phyloP scores from a whole-genome alignment of 176 grass and related monocot genomes.

The Cymbopogon citratus region DNA sequence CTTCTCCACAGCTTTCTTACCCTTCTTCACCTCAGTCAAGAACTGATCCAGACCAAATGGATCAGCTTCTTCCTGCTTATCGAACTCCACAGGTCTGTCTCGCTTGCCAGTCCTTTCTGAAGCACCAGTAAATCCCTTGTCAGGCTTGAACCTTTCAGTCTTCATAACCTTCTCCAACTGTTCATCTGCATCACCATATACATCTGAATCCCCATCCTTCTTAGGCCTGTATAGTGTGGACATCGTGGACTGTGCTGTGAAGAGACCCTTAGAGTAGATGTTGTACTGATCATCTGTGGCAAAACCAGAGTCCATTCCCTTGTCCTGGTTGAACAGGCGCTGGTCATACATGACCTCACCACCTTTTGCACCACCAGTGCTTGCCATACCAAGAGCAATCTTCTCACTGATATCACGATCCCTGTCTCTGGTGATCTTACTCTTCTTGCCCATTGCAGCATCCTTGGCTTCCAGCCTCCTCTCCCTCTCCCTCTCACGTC shows the following conservation, averaged over 20 bases:
- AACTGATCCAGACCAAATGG: constrained; percentile 93
- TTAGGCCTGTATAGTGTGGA: constrained; percentile 83
- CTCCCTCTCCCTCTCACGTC: constrained; percentile 85
- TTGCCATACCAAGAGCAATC: constrained; percentile 94
- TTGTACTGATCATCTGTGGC: constrained; percentile 85
- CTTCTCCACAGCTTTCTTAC: constrained; percentile 94
- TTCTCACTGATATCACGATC: constrained; percentile 94
- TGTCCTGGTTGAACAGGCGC: constrained; percentile 96
- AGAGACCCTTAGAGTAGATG: constrained; percentile 84
- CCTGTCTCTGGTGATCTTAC: constrained; percentile 82
- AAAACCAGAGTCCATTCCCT: constrained; percentile 99
- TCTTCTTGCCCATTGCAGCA: constrained; percentile 84
- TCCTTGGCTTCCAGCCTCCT: constrained; percentile 86
- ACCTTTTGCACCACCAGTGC: constrained; percentile 40
- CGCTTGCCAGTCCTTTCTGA: constrained; percentile 70
- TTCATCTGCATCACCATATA: constrained; percentile 74
- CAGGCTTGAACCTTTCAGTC: constrained; percentile 87
- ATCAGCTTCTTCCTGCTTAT: constrained; percentile 87
- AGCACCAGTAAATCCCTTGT: constrained; percentile 75
- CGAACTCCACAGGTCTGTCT: constrained; percentile 88
- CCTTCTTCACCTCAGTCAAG: constrained; percentile 96
- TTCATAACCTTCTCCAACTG: constrained; percentile 89
- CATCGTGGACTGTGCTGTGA: constrained; percentile 59
- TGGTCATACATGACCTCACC: constrained; percentile 99
- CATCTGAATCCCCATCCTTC: constrained; percentile 88